These are phyloP conservation scores for Alectoria sarmentosa DNA, from an alignment of 495 filamentous ascomycete species.

Conservation along the genomic window DNA sequence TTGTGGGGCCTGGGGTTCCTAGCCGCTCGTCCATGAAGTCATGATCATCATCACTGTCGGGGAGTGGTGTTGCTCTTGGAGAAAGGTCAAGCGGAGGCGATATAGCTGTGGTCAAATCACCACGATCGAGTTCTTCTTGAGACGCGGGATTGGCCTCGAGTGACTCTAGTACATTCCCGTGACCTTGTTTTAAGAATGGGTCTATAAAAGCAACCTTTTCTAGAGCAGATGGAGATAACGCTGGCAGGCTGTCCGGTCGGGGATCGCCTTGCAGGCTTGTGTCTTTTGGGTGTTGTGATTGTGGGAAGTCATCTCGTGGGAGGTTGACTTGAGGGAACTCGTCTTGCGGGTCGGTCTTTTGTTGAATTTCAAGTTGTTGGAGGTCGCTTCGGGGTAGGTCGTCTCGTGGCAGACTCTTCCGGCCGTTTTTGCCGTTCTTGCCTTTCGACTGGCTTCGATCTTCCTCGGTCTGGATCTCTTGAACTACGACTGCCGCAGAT, in stretches of 20 bases:
- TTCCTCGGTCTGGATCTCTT: not conserved
- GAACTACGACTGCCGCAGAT: slow-evolving; percentile 4
- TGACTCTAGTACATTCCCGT: not conserved
- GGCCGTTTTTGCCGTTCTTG: slow-evolving; percentile 20
- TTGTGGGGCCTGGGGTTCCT: not conserved
- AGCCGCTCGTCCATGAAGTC: slow-evolving; percentile 13
- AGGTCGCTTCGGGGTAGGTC: not conserved
- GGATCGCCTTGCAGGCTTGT: not conserved
- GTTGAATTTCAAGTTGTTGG: not conserved
- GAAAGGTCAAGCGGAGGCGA: not conserved
- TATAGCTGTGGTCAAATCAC: not conserved
- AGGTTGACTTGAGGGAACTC: not conserved
- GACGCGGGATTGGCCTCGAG: not conserved
- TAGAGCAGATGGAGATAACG: not conserved
- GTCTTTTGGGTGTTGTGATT: not conserved
- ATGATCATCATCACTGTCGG: slow-evolving; percentile 13
- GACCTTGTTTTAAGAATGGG: not conserved
- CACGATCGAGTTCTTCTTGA: not conserved
- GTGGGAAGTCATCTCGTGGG: not conserved
- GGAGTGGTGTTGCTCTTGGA: slow-evolving; percentile 16
- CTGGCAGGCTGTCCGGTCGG: not conserved
- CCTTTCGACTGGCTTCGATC: slow-evolving; percentile 9
- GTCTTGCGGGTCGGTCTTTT: not conserved
- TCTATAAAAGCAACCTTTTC: not conserved
- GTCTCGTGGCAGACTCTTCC: not conserved